These are phyloP conservation scores for Vitis hybrid DNA, from an alignment of 177 flowering plant species.

Conservation along the genomic window DNA sequence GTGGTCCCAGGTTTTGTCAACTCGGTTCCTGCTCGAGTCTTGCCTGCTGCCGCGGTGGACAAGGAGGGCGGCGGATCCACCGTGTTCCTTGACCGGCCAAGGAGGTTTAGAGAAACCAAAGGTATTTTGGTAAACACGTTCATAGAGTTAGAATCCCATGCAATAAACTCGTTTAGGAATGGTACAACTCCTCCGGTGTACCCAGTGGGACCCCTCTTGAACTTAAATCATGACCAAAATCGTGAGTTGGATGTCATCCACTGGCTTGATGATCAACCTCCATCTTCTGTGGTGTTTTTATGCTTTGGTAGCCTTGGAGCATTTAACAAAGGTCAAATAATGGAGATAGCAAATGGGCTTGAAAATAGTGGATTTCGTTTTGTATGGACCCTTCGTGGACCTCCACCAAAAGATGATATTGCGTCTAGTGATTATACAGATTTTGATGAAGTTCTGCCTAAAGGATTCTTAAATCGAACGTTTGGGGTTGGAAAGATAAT, in stretches of 20 bases:
- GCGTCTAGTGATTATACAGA: neutral
- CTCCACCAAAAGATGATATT: too few relatives aligned
- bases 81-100: neutral
- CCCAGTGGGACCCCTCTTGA: constrained; percentile 33
- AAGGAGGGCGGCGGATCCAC: neutral
- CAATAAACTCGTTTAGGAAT: constrained; percentile 12
- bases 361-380: too few relatives aligned
- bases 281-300: constrained; percentile 9
- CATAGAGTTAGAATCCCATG: constrained; percentile 29
- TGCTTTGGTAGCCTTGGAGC: too few relatives aligned
- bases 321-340: too few relatives aligned
- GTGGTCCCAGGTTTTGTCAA: constrained; percentile 20
- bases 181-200: constrained; percentile 19
- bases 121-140: constrained; percentile 38
- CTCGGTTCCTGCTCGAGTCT: constrained; percentile 23
- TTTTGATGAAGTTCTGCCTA: constrained; percentile 2
- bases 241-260: constrained; percentile 3
- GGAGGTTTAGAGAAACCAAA: constrained; percentile 10
- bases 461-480: constrained; percentile 10
- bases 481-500: constrained; percentile 1
- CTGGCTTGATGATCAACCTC: constrained; percentile 41
- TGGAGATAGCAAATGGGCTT: too few relatives aligned
- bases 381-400: too few relatives aligned
- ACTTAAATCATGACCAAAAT: neutral
- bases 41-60: constrained; percentile 13